Evolutionary conservation across 208 protist genomes (phyloP), one percentile per base, ranked within the genome.

Genomic region (Trypanosoma avium): DNA sequence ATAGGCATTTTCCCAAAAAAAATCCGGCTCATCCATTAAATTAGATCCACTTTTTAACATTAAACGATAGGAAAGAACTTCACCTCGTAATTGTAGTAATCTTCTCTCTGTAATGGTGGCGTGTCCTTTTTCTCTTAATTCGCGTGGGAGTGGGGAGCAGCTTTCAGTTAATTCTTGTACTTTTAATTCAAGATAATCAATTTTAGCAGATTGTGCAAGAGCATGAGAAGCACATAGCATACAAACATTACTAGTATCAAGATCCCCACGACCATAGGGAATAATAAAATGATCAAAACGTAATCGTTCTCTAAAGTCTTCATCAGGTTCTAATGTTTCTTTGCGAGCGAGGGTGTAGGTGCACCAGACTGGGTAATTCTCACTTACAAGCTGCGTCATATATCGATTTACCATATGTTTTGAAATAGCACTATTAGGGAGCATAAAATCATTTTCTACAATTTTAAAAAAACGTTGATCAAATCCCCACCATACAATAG

Each of bases 1-100:
- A 52, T 88, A 88, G 9, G 86, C 73, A 71, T 88, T 87, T 58
- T 92, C 80, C 86, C 86, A 92, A 54, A 92, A 92, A 15, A 92
- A 84, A 55, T 88, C 82, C 1, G 86, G 86, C 65, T 92, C 82
- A 35, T 92, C 86, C 61, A 92, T 79, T 48, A 92, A 65, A 48
- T 92, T 84, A 2, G 82, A 89, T 24, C 81, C 86, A 60, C 80
- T 88, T 67, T 89, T 88, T n/a, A 92, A 54, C 79, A 88, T 89
- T 3, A 92, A 72, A 0, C 86, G 79, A 48, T 88, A 89, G 10
- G 79, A 85, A 58, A 92, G 72, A 54, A 92, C 77, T 60, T 89
- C 79, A 3, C 82, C 86, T 21, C 82, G 79, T 29, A 89, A 70
- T 62, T 86, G 82, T 61, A 89, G 67, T 62, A 92, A 65, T 2